Evolutionary conservation across 2,329 filamentous ascomycete species (phyloP), one percentile per base, ranked within the genome.

Genomic region (Paecilomyces sp.): DNA sequence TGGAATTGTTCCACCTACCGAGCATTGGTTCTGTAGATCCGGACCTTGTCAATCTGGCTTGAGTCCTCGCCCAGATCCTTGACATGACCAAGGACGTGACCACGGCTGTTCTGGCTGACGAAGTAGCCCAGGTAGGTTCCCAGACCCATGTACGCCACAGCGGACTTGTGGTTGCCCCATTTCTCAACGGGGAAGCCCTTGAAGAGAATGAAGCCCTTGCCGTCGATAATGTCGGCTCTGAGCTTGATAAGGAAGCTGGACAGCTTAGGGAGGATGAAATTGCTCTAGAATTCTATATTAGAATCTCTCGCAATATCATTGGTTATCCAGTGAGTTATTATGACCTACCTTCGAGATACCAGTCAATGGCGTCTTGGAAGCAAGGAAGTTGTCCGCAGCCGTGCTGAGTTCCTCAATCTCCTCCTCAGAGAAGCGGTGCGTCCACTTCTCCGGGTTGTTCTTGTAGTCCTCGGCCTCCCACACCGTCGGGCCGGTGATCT

Each of bases 201-300:
- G 80, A 95, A 94, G 13, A 96, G 83, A 63, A 94, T 89, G 77
- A 96, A 96, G 15, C 92, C 92, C 69, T 94, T 94, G 64, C 90
- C 91, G 70, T 95, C 85, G 59, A 95, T 75, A n/a, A 90, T 78
- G 62, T 90, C 88, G 18, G 82, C 78, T 56, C 85, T 82, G 61
- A 90, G 80, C 2, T 80, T 74, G 5, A 72, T 74, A 18, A 90
- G 76, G 58, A 84, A 81, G 1, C 69, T 64, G 8, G 79, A 75
- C 47, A 90, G 80, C 13, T 75, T 79, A 1, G 85, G 84, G 1
- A 90, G 80, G 2, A 75, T 77, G 72, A 90, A 90, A 69, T 85
- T 85, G 34, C 74, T 75, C 78, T 81, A 59, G 31, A 6, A 33
- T 4, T 13, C n/a, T n/a, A 12, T n/a, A 18, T 64, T 50, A 61